Percentiles rank a stretch among this genome's conserved stretches.
Conservation (phyloP, 306 rosid species). For the Coriaria nepalensis region DNA sequence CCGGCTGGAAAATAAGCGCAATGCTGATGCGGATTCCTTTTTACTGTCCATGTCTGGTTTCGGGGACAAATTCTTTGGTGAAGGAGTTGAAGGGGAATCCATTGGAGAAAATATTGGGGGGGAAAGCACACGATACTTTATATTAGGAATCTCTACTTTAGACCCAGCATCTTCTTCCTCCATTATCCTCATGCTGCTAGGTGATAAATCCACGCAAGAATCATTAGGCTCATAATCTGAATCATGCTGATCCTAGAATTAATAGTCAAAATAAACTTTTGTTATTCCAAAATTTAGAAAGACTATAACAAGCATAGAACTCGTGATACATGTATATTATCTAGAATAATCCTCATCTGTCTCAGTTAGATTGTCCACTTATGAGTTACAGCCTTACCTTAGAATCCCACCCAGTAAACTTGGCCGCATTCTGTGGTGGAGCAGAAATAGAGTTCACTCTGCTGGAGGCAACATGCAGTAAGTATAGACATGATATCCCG, state of each 20-base stretch:
- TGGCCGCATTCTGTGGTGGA: slow-evolving; percentile 22
- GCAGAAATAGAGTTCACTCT: slow-evolving; percentile 32
- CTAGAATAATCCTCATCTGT: background rate
- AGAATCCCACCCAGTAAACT: slow-evolving; percentile 33
- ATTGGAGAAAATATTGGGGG: slow-evolving; percentile 51
- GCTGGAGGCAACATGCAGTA: slow-evolving; percentile 20
- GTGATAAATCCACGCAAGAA: slow-evolving; percentile 24
- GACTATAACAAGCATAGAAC: background rate
- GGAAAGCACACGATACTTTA: slow-evolving; percentile 32
- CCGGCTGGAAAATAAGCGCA: slow-evolving; percentile 44
- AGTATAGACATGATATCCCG: background rate
- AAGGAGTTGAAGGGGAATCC: slow-evolving; percentile 38
- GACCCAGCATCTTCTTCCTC: slow-evolving; percentile 26
- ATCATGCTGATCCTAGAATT: slow-evolving; percentile 16
- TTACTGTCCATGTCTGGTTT: slow-evolving; percentile 14
- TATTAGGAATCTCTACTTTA: slow-evolving; percentile 21
- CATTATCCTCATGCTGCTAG: slow-evolving; percentile 18
- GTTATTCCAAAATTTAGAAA: slow-evolving; percentile 7
- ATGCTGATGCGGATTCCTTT: slow-evolving; percentile 26
- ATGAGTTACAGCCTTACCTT: slow-evolving; percentile 29
- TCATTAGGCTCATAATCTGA: slow-evolving; percentile 44
- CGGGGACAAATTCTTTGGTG: slow-evolving; percentile 24
- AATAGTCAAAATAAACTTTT: background rate
- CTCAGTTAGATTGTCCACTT: background rate
- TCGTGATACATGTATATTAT: background rate